phyloP scores from a whole-genome alignment of 1,284 basidiomycete genomes.

The Sporisorium iseilematis-ciliati region DNA sequence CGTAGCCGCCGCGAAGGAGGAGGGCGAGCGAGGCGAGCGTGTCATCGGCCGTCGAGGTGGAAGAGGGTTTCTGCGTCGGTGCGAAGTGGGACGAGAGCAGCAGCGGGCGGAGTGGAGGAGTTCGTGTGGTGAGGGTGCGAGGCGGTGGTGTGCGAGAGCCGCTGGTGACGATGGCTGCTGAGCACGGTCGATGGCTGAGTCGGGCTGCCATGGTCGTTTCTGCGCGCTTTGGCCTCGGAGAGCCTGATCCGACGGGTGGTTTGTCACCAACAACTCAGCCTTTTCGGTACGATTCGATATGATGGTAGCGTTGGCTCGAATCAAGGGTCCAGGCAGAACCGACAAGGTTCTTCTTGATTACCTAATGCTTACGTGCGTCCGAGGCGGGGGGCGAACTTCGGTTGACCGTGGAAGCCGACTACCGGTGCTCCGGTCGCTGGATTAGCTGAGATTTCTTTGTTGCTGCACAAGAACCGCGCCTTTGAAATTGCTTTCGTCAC shows the following conservation, averaged over 20 bases:
- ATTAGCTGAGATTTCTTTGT: constrained; percentile 23
- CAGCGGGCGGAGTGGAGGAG: constrained; percentile 8
- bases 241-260: no score
- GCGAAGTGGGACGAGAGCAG: constrained; percentile 37
- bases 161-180: constrained; percentile 2
- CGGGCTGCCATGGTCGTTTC: no score
- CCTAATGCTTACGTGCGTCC: neutral
- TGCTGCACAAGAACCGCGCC: constrained; percentile 1
- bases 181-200: no score
- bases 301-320: no score
- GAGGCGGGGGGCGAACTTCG: neutral
- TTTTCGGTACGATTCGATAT: no score
- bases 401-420: constrained; percentile 30
- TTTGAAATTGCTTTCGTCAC: no score
- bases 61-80: constrained; percentile 25
- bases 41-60: constrained; percentile 18
- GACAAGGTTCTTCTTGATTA: no score
- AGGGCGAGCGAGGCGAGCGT: constrained; percentile 45
- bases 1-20: constrained; percentile 65
- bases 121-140: constrained; percentile 7
- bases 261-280: no score
- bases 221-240: no score
- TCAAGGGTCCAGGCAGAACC: no score
- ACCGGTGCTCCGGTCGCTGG: constrained; percentile 27
- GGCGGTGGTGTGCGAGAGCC: no score